Evolutionary conservation across 2,329 filamentous ascomycete genomes (phyloP).

Genomic region (Claviceps maximensis): DNA sequence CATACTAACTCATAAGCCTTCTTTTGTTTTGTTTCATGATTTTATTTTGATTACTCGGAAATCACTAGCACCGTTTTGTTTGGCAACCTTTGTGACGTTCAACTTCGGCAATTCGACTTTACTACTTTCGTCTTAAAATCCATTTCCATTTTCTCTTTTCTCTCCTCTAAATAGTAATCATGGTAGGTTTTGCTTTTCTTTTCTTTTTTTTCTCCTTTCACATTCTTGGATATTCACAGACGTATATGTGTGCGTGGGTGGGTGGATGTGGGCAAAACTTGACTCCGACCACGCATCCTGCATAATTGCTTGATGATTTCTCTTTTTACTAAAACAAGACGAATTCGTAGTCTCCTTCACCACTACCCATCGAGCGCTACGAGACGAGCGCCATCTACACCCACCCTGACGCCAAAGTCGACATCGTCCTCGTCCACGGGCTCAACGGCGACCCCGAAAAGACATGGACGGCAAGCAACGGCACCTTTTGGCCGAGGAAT

Average conservation of each 20-base stretch:
- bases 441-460: conserved; percentile 51
- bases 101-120: not conserved
- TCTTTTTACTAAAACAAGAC: not conserved
- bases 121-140: not conserved
- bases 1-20: not conserved
- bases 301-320: no score
- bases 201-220: not conserved
- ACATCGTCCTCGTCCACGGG: conserved; percentile 60
- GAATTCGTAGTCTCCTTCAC: not conserved
- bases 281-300: not conserved
- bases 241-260: no score
- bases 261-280: no score
- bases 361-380: conserved; percentile 26
- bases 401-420: conserved; percentile 44
- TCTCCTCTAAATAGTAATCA: not conserved
- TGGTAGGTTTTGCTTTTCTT: not conserved
- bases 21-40: not conserved
- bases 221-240: no score
- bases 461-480: conserved; percentile 47
- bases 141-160: not conserved
- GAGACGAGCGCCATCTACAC: conserved; percentile 46
- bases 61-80: not conserved
- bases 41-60: not conserved
- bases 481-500: conserved; percentile 56
- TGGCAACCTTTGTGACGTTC: not conserved